Evolutionary conservation across 2,329 filamentous ascomycete species (phyloP).

Genomic region (Ophiostoma fasciatum): DNA sequence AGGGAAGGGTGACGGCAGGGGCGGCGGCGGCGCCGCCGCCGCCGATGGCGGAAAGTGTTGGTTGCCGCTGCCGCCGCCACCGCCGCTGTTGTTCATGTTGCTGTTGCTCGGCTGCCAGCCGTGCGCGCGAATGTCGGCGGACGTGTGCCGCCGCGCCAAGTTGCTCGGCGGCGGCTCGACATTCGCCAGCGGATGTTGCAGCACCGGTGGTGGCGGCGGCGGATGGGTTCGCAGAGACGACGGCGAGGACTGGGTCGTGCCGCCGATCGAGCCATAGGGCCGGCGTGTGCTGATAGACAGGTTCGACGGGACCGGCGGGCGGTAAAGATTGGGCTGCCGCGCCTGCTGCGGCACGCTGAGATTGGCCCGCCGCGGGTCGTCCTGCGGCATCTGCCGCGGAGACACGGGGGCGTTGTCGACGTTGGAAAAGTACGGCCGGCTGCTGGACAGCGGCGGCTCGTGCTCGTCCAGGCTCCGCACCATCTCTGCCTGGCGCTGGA

Average conservation of each 20-base stretch:
- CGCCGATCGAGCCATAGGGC: constrained; percentile 76
- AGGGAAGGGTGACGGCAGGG: constrained; percentile 37
- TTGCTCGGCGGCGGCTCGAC: constrained; percentile 50
- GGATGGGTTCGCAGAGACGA: constrained; percentile 55
- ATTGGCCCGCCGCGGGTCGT: constrained; percentile 63
- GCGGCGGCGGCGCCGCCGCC: constrained; percentile 25
- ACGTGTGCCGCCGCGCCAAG: constrained; percentile 75
- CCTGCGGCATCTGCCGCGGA: constrained; percentile 72
- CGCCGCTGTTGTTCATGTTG: no score
- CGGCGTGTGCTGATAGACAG: constrained; percentile 61
- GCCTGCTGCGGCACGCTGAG: constrained; percentile 42
- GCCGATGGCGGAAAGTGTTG: constrained; percentile 54
- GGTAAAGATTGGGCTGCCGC: constrained; percentile 48
- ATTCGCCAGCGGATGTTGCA: constrained; percentile 28
- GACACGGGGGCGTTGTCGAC: constrained; percentile 70
- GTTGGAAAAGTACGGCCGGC: constrained; percentile 50
- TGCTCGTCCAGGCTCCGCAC: constrained; percentile 46
- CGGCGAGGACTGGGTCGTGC: constrained; percentile 54
- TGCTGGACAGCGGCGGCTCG: constrained; percentile 49
- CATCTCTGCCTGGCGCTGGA: constrained; percentile 45
- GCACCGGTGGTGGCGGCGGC: constrained; percentile 39
- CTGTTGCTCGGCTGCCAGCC: constrained; percentile 63
- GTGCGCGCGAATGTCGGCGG: constrained; percentile 84
- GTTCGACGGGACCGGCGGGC: constrained; percentile 68
- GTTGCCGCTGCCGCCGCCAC: no score